Conservation (phyloP, 352 stramenopile species). For the Globisporangium perplexum region DNA sequence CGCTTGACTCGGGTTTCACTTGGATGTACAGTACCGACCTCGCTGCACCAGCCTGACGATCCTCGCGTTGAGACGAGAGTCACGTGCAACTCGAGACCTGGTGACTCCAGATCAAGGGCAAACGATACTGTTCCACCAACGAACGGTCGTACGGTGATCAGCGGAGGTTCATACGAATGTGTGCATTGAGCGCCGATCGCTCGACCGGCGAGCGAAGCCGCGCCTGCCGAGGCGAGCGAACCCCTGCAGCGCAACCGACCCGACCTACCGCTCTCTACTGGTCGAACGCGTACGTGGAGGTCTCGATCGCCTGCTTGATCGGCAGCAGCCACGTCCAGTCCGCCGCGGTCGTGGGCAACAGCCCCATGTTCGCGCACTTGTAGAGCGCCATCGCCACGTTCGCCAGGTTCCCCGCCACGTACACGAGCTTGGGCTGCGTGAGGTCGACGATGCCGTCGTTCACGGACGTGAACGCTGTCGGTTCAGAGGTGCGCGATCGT, state of each 20-base stretch:
- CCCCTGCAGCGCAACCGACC: neutral
- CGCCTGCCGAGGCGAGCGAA: too few species aligned
- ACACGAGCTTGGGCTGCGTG: conserved; percentile 86
- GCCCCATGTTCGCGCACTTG: conserved; percentile 90
- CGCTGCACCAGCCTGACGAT: too few species aligned
- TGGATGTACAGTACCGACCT: too few species aligned
- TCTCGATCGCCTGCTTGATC: conserved; percentile 76
- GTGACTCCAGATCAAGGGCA: too few species aligned
- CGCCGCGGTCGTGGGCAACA: conserved; percentile 88
- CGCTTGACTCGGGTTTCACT: too few species aligned
- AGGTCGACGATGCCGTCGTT: conserved; percentile 77
- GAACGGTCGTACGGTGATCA: too few species aligned
- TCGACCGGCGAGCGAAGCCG: too few species aligned
- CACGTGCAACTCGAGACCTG: too few species aligned
- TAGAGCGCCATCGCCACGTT: conserved; percentile 87
- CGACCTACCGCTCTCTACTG: conserved; percentile 8
- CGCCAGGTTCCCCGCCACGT: conserved; percentile 82
- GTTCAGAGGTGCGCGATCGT: conserved; percentile 2
- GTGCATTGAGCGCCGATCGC: too few species aligned
- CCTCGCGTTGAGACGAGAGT: too few species aligned
- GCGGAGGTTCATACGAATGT: too few species aligned
- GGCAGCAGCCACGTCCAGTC: conserved; percentile 91
- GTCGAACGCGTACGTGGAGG: conserved; percentile 59
- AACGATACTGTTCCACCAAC: too few species aligned
- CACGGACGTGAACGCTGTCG: conserved; percentile 67